Evolutionary conservation across 202 grass and related monocot species (phyloP), one percentile per base, ranked within the genome.

Genomic region (Hordeum pubiflorum): DNA sequence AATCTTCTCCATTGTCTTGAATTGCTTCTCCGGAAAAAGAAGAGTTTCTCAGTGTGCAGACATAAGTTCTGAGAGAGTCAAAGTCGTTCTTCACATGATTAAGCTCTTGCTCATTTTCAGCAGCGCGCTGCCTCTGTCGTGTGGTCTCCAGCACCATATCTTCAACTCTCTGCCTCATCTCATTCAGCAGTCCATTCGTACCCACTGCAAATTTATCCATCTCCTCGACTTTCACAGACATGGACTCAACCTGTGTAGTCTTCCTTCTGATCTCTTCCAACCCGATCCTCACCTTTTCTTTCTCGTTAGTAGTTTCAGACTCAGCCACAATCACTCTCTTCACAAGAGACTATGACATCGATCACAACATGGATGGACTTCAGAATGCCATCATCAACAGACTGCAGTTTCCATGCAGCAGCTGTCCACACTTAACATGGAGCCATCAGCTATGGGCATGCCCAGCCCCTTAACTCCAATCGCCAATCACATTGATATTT

Each of bases 141-240:
- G 88, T 84, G 70, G 90, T 87, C 84, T 97, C 90, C 64, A 86
- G 76, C 36, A 87, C 90, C 95, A 98, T 94, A 72, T 94, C 92
- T 54, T 93, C 88, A 48, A 89, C 86, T 86, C 79, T 80, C 31
- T 94, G 86, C 69, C 87, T 82, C 86, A 87, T 86, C 5, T 97
- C 94, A 61, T 85, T 92, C 72, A 97, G 86, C 77, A 94, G 77
- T n/a, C 79, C 81, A 22, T 92, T 94, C 0, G 88, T 94, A 9
- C 87, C 83, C 5, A 87, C 77, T 0, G 94, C 83, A 82, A 94
- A 97, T 54, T 89, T 97, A 77, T 97, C 89, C 91, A 97, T 97
- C 81, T 94, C 94, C 80, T 92, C 91, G 8, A 97, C 89, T 64
- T 85, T 93, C 3, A 69, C 59, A 1, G 75, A 87, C 89, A 94